Evolutionary conservation across 2,329 filamentous ascomycete genomes (phyloP), one percentile per base, ranked within the genome.

Genomic region (Colletotrichum agaves): DNA sequence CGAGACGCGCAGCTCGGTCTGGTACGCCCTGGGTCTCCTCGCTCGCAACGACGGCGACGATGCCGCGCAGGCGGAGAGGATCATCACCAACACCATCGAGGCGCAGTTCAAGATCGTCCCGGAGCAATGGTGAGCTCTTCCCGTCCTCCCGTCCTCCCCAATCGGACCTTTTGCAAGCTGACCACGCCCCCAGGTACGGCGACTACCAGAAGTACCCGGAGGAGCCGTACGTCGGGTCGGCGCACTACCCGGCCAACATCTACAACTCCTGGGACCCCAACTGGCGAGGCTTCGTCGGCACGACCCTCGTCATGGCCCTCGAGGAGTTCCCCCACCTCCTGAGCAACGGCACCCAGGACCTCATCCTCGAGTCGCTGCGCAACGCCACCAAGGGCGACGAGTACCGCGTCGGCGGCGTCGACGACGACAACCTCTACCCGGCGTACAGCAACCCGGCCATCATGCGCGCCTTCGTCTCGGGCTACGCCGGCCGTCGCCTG

Each of bases 181-280:
- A 21, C 59, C 39, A 12, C 17, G 1, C 19, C 19, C 6, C 5
- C 3, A 75, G 80, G 80, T 81, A 78, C 67, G 85, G 83, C 27
- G 81, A 83, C 60, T 89, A 88, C 70, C 84, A 87, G 49, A 77
- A 81, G 31, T 80, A 85, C 46, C 85, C 85, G 0, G 86, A 90
- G 70, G 84, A 90, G 73, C 88, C 88, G 0, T 82, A 81, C 2
- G 83, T 90, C 4, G 87, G 87, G 17, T 83, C 80, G 2, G 60
- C 76, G 2, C 75, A 78, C 15, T 90, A 90, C 69, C 80, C 81
- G 1, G 74, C 81, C n/a, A 73, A 75, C 4, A 86, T 87, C 37
- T 88, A 89, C 72, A 81, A 83, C 62, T 82, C 83, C 0, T 90
- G 86, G 85, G 88, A 90, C 70, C 87, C 87, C 2, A 90, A 90